Conservation (phyloP, 2,329 filamentous ascomycete genomes). For the Arthrobotrys megalospora region DNA sequence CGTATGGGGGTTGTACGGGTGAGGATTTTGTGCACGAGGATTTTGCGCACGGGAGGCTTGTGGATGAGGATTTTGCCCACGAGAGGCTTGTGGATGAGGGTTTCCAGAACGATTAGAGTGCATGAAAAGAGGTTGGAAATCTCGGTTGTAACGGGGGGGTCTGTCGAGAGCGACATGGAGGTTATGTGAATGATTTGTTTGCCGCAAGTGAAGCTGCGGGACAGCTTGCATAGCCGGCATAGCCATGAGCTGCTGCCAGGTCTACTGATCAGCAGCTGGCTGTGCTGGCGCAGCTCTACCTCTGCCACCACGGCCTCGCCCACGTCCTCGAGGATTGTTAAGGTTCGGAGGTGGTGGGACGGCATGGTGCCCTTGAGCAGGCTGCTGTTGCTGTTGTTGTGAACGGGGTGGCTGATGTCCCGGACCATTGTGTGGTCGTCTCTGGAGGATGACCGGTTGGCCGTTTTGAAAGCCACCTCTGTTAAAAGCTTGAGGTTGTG, state of each 20-base stretch:
- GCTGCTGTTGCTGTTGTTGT: slow-evolving; percentile 33
- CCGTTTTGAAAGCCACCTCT: slow-evolving; percentile 42
- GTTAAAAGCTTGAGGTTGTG: slow-evolving; percentile 47
- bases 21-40: not conserved
- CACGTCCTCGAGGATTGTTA: slow-evolving; percentile 50
- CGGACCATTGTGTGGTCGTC: slow-evolving; percentile 49
- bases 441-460: slow-evolving; percentile 51
- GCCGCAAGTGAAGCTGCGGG: not conserved
- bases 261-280: slow-evolving; percentile 49
- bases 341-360: slow-evolving; percentile 50
- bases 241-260: slow-evolving; percentile 32
- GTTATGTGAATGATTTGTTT: not conserved
- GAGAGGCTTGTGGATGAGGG: not conserved
- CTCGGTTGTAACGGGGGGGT: not conserved
- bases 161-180: no score
- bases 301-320: slow-evolving; percentile 59
- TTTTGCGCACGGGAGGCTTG: not conserved
- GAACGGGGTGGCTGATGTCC: slow-evolving; percentile 40
- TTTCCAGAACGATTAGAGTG: not conserved
- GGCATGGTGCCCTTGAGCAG: slow-evolving; percentile 41
- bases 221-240: not conserved
- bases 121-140: not conserved
- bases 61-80: not conserved
- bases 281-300: slow-evolving; percentile 56
- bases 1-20: not conserved